These are phyloP conservation scores for Chrysosporium queenslandicum DNA, from an alignment of 2,329 filamentous ascomycete genomes.

Conservation along the genomic window DNA sequence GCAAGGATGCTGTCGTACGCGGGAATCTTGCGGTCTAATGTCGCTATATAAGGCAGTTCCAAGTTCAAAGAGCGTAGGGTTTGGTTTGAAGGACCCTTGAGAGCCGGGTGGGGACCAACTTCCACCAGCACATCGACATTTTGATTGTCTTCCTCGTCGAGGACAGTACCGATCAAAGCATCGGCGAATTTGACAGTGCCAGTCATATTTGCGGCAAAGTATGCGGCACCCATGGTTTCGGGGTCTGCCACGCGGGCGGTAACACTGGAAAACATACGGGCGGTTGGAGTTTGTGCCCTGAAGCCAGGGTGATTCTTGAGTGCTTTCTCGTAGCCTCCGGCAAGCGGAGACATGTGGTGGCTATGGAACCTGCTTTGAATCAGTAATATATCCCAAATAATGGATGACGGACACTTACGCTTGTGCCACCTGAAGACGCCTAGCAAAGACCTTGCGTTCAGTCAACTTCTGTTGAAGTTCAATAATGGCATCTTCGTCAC, in stretches of 20 bases:
- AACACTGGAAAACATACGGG: conserved; percentile 13
- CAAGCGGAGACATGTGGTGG: conserved; percentile 16
- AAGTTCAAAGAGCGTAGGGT: conserved; percentile 12
- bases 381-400: not conserved
- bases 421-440: conserved; percentile 7
- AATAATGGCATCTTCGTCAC: conserved; percentile 15
- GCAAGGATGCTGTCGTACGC: conserved; percentile 13
- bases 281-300: conserved; percentile 4
- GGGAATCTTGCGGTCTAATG: conserved; percentile 12
- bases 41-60: conserved; percentile 5
- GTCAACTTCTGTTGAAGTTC: conserved; percentile 11
- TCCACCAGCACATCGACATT: conserved; percentile 23
- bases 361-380: conserved; percentile 17
- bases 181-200: conserved; percentile 21
- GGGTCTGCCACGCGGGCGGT: conserved; percentile 11
- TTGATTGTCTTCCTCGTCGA: conserved; percentile 13
- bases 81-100: conserved; percentile 25
- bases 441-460: conserved; percentile 9
- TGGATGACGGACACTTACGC: conserved; percentile 6
- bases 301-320: conserved; percentile 11
- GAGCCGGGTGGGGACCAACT: conserved; percentile 28
- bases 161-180: conserved; percentile 16
- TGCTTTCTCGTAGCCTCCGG: conserved; percentile 10
- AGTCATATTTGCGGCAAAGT: conserved; percentile 21
- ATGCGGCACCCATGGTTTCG: conserved; percentile 13